These are phyloP conservation scores for Magnusiomyces suaveolens DNA, from an alignment of 1,139 yeast genomes.

Conservation along the genomic window DNA sequence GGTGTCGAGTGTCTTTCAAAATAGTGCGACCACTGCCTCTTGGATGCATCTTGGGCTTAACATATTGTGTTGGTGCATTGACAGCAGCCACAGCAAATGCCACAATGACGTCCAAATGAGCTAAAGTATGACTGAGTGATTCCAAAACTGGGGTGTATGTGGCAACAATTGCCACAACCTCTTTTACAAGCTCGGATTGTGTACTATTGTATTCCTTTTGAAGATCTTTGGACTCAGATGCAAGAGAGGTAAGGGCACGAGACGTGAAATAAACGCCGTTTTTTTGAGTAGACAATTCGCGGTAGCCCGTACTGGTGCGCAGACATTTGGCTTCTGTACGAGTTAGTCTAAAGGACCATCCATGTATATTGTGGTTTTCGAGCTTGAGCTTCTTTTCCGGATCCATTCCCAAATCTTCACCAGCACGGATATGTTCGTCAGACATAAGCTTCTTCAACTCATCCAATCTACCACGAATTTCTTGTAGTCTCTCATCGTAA, in stretches of 20 bases:
- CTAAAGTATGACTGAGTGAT: slow-evolving; percentile 51
- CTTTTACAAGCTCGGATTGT: slow-evolving; percentile 70
- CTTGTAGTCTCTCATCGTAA: slow-evolving; percentile 66
- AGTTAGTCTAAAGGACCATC: slow-evolving; percentile 90
- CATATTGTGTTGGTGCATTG: slow-evolving; percentile 74
- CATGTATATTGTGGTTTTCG: slow-evolving; percentile 77
- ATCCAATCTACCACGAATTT: slow-evolving; percentile 50
- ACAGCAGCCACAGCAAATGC: slow-evolving; percentile 82
- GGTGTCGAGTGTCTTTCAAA: slow-evolving; percentile 75
- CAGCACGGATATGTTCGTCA: slow-evolving; percentile 52
- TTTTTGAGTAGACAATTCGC: slow-evolving; percentile 80
- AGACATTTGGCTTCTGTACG: slow-evolving; percentile 78
- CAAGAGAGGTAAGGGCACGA: slow-evolving; percentile 46
- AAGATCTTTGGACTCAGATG: slow-evolving; percentile 49
- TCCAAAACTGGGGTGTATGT: slow-evolving; percentile 75
- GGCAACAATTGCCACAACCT: slow-evolving; percentile 67
- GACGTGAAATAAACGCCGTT: slow-evolving; percentile 93
- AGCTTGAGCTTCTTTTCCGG: slow-evolving; percentile 78
- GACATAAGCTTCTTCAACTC: slow-evolving; percentile 47
- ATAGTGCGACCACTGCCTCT: slow-evolving; percentile 44
- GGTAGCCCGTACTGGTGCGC: slow-evolving; percentile 51
- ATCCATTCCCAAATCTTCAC: slow-evolving; percentile 70
- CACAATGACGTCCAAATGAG: slow-evolving; percentile 72
- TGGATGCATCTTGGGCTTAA: slow-evolving; percentile 58
- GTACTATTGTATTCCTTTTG: slow-evolving; percentile 60